phyloP scores from a whole-genome alignment of 2,329 filamentous ascomycete genomes.

The Raffaelea albimanens region DNA sequence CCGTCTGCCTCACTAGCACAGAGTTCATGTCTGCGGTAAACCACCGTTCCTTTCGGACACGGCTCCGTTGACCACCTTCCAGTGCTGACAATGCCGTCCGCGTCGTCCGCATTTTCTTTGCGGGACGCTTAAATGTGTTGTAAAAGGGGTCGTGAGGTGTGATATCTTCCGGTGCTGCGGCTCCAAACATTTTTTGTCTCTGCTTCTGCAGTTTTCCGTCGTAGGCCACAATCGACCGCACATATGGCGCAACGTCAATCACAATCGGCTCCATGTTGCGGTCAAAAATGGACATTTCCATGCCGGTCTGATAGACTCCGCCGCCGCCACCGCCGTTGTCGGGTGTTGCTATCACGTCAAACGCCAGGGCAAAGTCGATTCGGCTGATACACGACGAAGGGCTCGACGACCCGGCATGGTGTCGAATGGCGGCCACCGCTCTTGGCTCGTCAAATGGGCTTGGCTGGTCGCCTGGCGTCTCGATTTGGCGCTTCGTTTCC shows the following conservation, averaged over 20 bases:
- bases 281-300: slow-evolving; percentile 44
- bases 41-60: slow-evolving; percentile 57
- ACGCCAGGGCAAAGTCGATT: slow-evolving; percentile 46
- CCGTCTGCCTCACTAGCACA: slow-evolving; percentile 47
- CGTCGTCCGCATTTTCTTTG: slow-evolving; percentile 55
- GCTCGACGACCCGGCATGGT: too few relatives aligned
- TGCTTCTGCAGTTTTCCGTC: slow-evolving; percentile 64
- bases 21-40: slow-evolving; percentile 51
- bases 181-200: slow-evolving; percentile 41
- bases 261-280: slow-evolving; percentile 56
- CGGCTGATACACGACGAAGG: slow-evolving; percentile 27
- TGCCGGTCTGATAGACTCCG: slow-evolving; percentile 15
- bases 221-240: slow-evolving; percentile 74
- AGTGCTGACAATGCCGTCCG: slow-evolving; percentile 59
- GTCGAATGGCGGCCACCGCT: slow-evolving; percentile 24
- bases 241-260: slow-evolving; percentile 76
- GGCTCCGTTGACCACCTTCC: slow-evolving; percentile 55
- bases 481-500: too few relatives aligned
- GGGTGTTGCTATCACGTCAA: slow-evolving; percentile 48
- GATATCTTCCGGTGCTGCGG: background rate
- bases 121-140: background rate
- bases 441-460: slow-evolving; percentile 20
- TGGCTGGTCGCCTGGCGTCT: slow-evolving; percentile 10
- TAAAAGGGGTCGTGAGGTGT: too few relatives aligned
- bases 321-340: slow-evolving; percentile 21